phyloP scores from a whole-genome alignment of 352 stramenopile species.

The Ochromonadaceae sp. region DNA sequence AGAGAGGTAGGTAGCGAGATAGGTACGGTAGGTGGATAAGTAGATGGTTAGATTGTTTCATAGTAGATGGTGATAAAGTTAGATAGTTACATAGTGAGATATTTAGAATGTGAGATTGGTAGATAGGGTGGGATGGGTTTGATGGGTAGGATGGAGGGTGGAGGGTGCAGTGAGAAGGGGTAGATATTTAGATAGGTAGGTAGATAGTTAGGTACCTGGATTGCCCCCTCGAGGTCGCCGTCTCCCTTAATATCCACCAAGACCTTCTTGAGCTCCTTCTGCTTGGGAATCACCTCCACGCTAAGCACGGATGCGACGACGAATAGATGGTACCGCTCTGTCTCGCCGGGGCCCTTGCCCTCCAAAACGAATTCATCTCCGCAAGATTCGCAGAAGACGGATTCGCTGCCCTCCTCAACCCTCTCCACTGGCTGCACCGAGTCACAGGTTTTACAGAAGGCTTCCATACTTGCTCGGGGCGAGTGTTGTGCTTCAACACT shows the following conservation, averaged over 20 bases:
- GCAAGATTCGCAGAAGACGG: background rate
- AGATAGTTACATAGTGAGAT: no score
- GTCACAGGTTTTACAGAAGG: slow-evolving; percentile 5
- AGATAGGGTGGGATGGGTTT: no score
- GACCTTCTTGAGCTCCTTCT: background rate
- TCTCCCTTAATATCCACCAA: background rate
- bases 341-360: background rate
- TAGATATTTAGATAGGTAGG: no score
- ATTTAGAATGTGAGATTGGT: no score
- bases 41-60: no score
- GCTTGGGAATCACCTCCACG: background rate
- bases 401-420: background rate
- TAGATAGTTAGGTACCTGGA: no score
- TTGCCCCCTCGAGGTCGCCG: background rate
- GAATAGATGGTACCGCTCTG: background rate
- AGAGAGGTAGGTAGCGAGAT: no score
- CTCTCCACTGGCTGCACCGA: background rate
- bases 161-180: no score
- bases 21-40: no score
- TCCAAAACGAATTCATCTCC: slow-evolving; percentile 4
- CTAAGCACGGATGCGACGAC: background rate
- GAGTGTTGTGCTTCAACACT: background rate
- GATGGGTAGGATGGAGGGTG: no score
- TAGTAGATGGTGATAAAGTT: no score
- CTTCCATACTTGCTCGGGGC: background rate